A percentile compares a stretch with the other conserved stretches of the same genome.
phyloP scores from a whole-genome alignment of 2,329 filamentous ascomycete species.

The Scedosporium aurantiacum region DNA sequence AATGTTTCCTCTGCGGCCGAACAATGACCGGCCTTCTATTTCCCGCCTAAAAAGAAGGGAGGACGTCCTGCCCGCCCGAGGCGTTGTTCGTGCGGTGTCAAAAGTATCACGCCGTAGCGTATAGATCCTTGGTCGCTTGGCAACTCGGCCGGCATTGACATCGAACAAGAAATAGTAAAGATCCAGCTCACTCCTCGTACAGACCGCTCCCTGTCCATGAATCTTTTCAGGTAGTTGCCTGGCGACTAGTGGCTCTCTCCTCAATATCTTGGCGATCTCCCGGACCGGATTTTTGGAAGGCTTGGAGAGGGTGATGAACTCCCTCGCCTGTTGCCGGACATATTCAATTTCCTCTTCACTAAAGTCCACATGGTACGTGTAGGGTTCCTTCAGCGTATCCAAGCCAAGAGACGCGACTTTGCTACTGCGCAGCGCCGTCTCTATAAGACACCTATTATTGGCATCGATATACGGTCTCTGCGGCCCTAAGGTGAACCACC shows the following conservation, averaged over 20 bases:
- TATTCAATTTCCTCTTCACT: slow-evolving; percentile 23
- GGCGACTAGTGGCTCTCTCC: slow-evolving; percentile 7
- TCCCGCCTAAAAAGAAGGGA: slow-evolving; percentile 38
- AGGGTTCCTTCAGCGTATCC: not conserved
- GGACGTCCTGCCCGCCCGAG: slow-evolving; percentile 22
- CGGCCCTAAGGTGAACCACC: not conserved
- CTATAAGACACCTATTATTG: not conserved
- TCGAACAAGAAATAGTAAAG: slow-evolving; percentile 27
- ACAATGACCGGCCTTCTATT: slow-evolving; percentile 31
- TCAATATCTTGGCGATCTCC: slow-evolving; percentile 12
- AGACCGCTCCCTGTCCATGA: slow-evolving; percentile 11
- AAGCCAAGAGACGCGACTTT: not conserved
- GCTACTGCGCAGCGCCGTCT: not conserved
- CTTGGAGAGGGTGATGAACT: slow-evolving; percentile 6
- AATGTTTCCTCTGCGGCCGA: slow-evolving; percentile 28
- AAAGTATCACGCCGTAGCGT: slow-evolving; percentile 20
- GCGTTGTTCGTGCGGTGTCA: slow-evolving; percentile 16
- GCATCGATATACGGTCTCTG: not conserved
- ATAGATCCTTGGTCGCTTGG: slow-evolving; percentile 15
- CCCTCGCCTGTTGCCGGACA: slow-evolving; percentile 9
- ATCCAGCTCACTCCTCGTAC: slow-evolving; percentile 19
- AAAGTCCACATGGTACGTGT: slow-evolving; percentile 36
- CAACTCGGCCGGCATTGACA: slow-evolving; percentile 15
- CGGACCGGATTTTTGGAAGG: slow-evolving; percentile 5
- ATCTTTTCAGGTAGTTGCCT: slow-evolving; percentile 8